Evolutionary conservation across 768 basidiomycete genomes (phyloP).

Genomic region (Termitomyces sp.): DNA sequence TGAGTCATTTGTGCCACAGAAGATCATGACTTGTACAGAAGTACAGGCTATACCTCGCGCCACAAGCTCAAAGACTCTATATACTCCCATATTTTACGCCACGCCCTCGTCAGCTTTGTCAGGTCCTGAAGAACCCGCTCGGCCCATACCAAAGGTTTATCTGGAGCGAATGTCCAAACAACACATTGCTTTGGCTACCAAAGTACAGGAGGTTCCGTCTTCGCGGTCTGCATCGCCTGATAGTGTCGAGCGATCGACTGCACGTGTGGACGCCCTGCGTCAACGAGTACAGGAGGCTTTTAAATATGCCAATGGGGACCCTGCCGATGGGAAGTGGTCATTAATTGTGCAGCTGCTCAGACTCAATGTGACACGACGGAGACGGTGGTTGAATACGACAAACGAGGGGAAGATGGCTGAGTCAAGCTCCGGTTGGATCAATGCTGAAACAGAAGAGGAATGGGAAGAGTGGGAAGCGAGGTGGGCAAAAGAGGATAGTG

Average conservation of each 20-base stretch:
- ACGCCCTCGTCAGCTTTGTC: slow-evolving; percentile 9
- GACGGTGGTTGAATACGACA: slow-evolving; percentile 23
- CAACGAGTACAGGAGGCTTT: slow-evolving; percentile 29
- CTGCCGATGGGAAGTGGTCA: slow-evolving; percentile 43
- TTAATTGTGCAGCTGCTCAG: slow-evolving; percentile 33
- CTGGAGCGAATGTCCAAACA: slow-evolving; percentile 18
- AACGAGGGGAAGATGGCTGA: slow-evolving; percentile 17
- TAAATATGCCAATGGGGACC: slow-evolving; percentile 28
- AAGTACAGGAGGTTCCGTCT: slow-evolving; percentile 22
- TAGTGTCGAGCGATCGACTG: slow-evolving; percentile 7
- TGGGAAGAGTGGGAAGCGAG: slow-evolving; percentile 43
- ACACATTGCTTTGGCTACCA: slow-evolving; percentile 22
- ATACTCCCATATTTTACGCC: slow-evolving; percentile 16
- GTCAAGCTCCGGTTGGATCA: slow-evolving; percentile 28
- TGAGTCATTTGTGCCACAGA: neutral
- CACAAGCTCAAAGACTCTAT: slow-evolving; percentile 11
- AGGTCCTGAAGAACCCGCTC: neutral
- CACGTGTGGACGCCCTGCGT: slow-evolving; percentile 25
- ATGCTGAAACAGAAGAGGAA: slow-evolving; percentile 39
- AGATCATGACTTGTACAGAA: neutral
- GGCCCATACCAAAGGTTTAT: slow-evolving; percentile 12
- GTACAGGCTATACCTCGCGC: neutral
- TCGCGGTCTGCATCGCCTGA: slow-evolving; percentile 14
- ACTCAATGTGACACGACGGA: slow-evolving; percentile 34
- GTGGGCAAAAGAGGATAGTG: slow-evolving; percentile 20